These are phyloP conservation scores for Kluyveromyces nonfermentans DNA, from an alignment of 805 yeast genomes.

Conservation along the genomic window DNA sequence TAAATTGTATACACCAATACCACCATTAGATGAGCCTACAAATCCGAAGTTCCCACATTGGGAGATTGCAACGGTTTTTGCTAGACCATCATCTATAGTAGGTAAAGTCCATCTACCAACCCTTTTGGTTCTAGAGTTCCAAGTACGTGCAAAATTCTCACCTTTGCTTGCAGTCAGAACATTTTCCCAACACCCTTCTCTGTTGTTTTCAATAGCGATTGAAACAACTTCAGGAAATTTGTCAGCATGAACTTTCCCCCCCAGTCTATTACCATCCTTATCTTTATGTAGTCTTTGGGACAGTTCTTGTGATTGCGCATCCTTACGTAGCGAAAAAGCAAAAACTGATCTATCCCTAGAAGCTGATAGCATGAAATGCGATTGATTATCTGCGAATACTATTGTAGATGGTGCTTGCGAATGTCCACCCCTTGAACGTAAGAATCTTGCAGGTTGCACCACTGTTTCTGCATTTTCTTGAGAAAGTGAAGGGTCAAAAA, in stretches of 20 bases:
- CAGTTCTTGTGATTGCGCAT: constrained; percentile 90
- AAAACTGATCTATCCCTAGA: constrained; percentile 81
- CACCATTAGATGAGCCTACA: constrained; percentile 82
- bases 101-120: constrained; percentile 64
- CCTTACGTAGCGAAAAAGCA: constrained; percentile 88
- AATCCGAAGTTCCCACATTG: constrained; percentile 93
- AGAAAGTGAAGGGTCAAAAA: constrained; percentile 84
- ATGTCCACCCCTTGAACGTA: constrained; percentile 97
- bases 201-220: constrained; percentile 61
- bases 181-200: constrained; percentile 91
- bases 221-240: constrained; percentile 69
- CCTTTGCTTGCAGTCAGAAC: constrained; percentile 81
- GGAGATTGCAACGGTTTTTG: constrained; percentile 68
- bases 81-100: constrained; percentile 72
- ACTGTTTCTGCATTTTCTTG: constrained; percentile 40
- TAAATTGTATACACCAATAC: constrained; percentile 75
- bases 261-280: constrained; percentile 39
- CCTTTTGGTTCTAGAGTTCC: constrained; percentile 74
- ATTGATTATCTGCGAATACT: constrained; percentile 64
- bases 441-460: constrained; percentile 80
- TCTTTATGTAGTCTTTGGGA: constrained; percentile 60
- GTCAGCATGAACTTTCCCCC: constrained; percentile 52
- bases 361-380: constrained; percentile 81
- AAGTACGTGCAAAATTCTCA: constrained; percentile 76
- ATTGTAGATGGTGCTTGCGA: constrained; percentile 77